These are phyloP conservation scores for Cephaloascus fragrans DNA, from an alignment of 805 yeast species.

Conservation along the genomic window DNA sequence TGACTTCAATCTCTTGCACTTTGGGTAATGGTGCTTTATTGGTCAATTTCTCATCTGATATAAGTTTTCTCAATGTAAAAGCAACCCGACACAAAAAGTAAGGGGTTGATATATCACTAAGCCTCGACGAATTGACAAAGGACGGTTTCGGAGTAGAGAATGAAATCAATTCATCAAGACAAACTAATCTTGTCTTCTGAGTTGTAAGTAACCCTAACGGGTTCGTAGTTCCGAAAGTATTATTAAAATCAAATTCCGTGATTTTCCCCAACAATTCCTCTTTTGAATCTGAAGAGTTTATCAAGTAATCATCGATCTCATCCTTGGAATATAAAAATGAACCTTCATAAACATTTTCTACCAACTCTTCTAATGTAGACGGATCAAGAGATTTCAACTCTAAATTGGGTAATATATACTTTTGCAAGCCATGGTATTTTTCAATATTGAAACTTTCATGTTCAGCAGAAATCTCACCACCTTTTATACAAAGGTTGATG, in stretches of 20 bases:
- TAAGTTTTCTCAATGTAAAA: slow-evolving; percentile 49
- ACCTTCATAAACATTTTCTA: slow-evolving; percentile 42
- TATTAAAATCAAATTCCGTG: slow-evolving; percentile 27
- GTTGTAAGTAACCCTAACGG: slow-evolving; percentile 34
- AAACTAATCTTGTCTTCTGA: slow-evolving; percentile 37
- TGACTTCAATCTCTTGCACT: slow-evolving; percentile 57
- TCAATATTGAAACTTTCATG: slow-evolving; percentile 35
- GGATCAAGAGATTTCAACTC: slow-evolving; percentile 14
- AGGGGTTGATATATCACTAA: slow-evolving; percentile 23
- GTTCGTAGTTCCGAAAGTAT: slow-evolving; percentile 56
- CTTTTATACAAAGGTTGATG: slow-evolving; percentile 28
- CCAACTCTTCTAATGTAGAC: slow-evolving; percentile 27
- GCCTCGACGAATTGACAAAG: slow-evolving; percentile 12
- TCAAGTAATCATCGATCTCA: slow-evolving; percentile 33
- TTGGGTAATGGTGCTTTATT: slow-evolving; percentile 57
- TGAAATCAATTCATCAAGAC: slow-evolving; percentile 44
- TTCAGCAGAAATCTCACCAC: slow-evolving; percentile 13
- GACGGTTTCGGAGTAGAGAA: slow-evolving; percentile 18
- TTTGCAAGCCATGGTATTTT: slow-evolving; percentile 32
- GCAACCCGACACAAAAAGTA: slow-evolving; percentile 50
- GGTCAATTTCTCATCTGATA: slow-evolving; percentile 52
- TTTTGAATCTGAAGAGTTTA: not conserved
- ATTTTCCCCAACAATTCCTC: slow-evolving; percentile 4
- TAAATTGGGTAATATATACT: slow-evolving; percentile 29
- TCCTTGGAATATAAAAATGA: slow-evolving; percentile 53